Evolutionary conservation across 768 basidiomycete species (phyloP), one percentile per base, ranked within the genome.

Genomic region (Collybiopsis luxurians): DNA sequence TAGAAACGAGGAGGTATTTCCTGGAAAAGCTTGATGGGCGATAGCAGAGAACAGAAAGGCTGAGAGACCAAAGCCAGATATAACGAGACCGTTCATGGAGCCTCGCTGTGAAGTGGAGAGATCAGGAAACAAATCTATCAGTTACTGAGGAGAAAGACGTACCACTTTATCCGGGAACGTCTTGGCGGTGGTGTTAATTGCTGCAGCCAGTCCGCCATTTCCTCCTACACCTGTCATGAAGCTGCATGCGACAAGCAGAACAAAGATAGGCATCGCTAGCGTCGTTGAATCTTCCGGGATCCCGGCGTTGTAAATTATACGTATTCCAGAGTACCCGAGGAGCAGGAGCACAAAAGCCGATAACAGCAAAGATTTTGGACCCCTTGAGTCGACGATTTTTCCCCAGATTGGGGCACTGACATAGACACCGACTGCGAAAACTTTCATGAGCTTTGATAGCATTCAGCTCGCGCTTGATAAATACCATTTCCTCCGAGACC

Each of bases 11-110:
- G 78, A 80, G 0, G 82, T 85, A 57, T 86, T 73, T 0, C 84
- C 85, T 0, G 82, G 80, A 57, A 78, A 87, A 21, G 82, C 62
- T 0, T 71, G 61, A 45, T 84, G 80, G 0, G 84, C 81, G 26
- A 88, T 65, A 0, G 79, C 71, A n/a, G 83, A 81, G 67, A 87
- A 89, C 47, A 81, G 69, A 69, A 89, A 89, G 0, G 87, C 87
- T 2, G 84, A 85, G 10, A 89, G 77, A 0, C 87, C 86, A 53
- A 84, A 85, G 26, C 84, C 86, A 3, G 86, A 85, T 4, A 85
- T 60, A 27, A 86, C 85, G 27, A 84, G 65, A 1, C 80, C 79
- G 1, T 79, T 84, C 17, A 76, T 78, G 0, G 76, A 79, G 2
- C 80, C 86, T 11, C 85, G 73, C 80, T 83, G 48, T 19, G n/a